These are phyloP conservation scores for Trametes punicea DNA, from an alignment of 768 basidiomycete genomes.

Conservation along the genomic window DNA sequence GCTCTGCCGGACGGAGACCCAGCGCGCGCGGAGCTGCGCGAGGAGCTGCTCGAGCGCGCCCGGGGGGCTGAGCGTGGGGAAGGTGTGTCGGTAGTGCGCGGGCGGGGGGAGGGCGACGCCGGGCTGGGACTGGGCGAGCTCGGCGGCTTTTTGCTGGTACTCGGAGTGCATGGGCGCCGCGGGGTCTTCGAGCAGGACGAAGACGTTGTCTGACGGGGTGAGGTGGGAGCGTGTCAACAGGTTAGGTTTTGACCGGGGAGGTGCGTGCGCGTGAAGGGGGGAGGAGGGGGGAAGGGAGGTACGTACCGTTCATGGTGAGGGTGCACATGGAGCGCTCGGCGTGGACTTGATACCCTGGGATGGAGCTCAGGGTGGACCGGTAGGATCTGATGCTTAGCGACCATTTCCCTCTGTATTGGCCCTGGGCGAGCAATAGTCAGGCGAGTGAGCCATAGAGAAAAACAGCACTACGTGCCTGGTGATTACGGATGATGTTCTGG, in stretches of 20 bases:
- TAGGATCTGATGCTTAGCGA: conserved; percentile 67
- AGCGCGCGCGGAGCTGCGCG: conserved; percentile 68
- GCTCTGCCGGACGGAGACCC: conserved; percentile 68
- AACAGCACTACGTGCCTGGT: conserved; percentile 46
- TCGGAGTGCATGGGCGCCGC: conserved; percentile 66
- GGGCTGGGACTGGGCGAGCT: conserved; percentile 12
- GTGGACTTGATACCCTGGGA: conserved; percentile 45
- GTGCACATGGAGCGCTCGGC: conserved; percentile 72
- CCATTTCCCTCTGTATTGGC: conserved; percentile 62
- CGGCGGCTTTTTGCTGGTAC: conserved; percentile 41
- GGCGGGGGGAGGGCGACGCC: conserved; percentile 27
- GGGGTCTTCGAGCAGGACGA: conserved; percentile 76
- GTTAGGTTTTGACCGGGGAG: too few relatives aligned
- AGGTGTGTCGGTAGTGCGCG: conserved; percentile 70
- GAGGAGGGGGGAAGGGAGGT: background rate
- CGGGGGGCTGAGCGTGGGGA: conserved; percentile 71
- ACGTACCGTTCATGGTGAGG: conserved; percentile 61
- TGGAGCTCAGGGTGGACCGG: conserved; percentile 64
- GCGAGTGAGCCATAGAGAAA: background rate
- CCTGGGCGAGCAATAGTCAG: conserved; percentile 39
- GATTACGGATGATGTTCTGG: conserved; percentile 67
- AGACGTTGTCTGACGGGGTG: conserved; percentile 52
- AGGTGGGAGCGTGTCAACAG: too few relatives aligned
- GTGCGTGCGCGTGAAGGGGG: background rate
- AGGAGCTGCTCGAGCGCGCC: conserved; percentile 74